A percentile compares a stretch with the other conserved stretches of the same genome.
phyloP scores from a whole-genome alignment of 108 stramenopile species.

The Stephanodiscus minutulus region DNA sequence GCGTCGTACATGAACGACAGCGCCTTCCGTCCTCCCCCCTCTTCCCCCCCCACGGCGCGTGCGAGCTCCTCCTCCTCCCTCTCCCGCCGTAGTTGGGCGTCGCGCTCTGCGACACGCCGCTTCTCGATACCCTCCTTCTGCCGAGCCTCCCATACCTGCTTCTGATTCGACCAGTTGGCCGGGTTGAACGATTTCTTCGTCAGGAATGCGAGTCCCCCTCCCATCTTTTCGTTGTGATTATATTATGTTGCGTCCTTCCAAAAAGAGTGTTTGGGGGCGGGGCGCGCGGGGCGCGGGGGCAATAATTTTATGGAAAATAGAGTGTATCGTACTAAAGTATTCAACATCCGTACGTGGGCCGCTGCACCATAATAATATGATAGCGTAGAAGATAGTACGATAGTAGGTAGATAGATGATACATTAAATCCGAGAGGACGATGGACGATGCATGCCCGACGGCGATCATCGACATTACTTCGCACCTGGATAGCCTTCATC shows the following conservation, averaged over 20 bases:
- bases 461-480: neutral
- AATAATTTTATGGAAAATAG: too few species aligned
- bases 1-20: conserved; percentile 81
- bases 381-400: too few species aligned
- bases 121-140: conserved; percentile 62
- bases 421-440: neutral
- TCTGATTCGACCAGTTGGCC: conserved; percentile 72
- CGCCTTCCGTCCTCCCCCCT: conserved; percentile 66
- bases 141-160: conserved; percentile 76
- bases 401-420: too few species aligned
- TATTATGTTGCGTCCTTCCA: too few species aligned
- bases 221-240: conserved; percentile 48
- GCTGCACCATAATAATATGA: too few species aligned
- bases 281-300: too few species aligned
- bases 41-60: conserved; percentile 52
- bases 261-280: too few species aligned
- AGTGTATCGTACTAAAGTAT: too few species aligned
- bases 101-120: conserved; percentile 57
- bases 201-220: conserved; percentile 80
- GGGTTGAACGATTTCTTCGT: conserved; percentile 89
- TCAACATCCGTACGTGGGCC: too few species aligned
- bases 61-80: conserved; percentile 85
- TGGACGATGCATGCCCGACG: conserved; percentile 1
- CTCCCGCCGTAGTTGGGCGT: conserved; percentile 74
- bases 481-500: neutral